Evolutionary conservation across 2,329 filamentous ascomycete species (phyloP).

Genomic region (Fusarium annulatum): DNA sequence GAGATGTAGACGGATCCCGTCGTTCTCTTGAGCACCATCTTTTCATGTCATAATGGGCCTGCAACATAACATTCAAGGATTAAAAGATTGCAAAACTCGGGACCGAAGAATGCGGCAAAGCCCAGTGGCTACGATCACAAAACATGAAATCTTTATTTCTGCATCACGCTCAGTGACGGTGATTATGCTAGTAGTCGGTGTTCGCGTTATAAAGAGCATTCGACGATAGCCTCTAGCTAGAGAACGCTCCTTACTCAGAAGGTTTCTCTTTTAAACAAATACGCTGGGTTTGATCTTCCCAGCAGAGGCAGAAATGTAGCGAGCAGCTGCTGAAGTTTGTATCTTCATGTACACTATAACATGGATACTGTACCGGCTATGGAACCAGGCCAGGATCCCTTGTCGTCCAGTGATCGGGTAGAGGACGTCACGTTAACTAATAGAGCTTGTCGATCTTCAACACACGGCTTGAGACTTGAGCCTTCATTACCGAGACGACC

Average conservation of each 20-base stretch:
- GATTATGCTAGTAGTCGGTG: neutral
- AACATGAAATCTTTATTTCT: neutral
- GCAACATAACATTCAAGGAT: neutral
- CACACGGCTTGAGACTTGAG: neutral
- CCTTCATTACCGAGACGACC: constrained; percentile 4
- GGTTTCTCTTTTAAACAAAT: neutral
- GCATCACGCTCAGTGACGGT: neutral
- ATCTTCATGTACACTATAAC: constrained; percentile 16
- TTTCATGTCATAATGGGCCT: neutral
- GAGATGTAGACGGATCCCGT: neutral
- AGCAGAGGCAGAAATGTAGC: constrained; percentile 7
- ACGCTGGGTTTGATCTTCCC: neutral
- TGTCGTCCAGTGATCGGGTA: constrained; percentile 24
- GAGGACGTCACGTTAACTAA: constrained; percentile 14
- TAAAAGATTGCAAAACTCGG: neutral
- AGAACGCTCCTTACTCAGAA: neutral
- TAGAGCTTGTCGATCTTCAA: constrained; percentile 23
- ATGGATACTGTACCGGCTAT: constrained; percentile 22
- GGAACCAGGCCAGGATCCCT: constrained; percentile 24
- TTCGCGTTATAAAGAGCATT: neutral
- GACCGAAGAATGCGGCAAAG: constrained; percentile 1
- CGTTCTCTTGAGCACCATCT: constrained; percentile 3
- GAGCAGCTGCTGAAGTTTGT: constrained; percentile 18
- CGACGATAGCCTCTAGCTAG: constrained; percentile 1
- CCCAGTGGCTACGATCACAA: neutral